phyloP scores from a whole-genome alignment of 148 eudicot genomes.

The Chenopodium formosanum region DNA sequence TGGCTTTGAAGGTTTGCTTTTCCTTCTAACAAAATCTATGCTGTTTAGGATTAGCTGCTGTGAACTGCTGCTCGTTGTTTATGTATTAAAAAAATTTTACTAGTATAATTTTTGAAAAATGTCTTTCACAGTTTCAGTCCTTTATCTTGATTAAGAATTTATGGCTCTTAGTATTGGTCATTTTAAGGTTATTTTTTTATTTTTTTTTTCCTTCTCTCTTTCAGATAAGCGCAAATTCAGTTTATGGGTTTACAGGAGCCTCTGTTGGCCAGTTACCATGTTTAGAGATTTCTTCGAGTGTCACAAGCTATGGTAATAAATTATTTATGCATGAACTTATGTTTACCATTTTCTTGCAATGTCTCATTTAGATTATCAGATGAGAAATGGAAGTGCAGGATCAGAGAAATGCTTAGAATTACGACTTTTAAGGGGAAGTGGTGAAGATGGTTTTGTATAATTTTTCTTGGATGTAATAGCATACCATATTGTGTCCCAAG shows the following conservation, averaged over 20 bases:
- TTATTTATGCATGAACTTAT: slow-evolving; percentile 17
- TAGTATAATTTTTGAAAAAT: neutral
- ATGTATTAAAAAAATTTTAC: too few species aligned
- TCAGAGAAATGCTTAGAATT: neutral
- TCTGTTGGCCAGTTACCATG: slow-evolving; percentile 93
- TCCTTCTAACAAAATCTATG: slow-evolving; percentile 1
- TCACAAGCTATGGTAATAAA: slow-evolving; percentile 90
- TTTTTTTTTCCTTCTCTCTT: neutral
- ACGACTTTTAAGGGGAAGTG: neutral
- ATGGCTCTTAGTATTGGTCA: neutral
- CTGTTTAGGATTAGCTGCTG: slow-evolving; percentile 1
- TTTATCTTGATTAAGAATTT: neutral
- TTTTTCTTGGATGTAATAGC: too few species aligned
- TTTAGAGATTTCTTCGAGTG: slow-evolving; percentile 97
- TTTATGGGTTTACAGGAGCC: slow-evolving; percentile 99
- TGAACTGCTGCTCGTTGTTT: neutral
- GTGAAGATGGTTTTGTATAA: neutral
- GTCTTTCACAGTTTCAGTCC: slow-evolving; percentile 2
- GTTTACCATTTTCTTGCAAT: neutral
- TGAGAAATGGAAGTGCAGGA: neutral
- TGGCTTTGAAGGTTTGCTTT: slow-evolving; percentile 79
- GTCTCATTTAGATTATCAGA: neutral
- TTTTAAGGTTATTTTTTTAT: neutral
- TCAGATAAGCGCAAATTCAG: slow-evolving; percentile 99
- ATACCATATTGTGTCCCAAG: neutral